Conservation (phyloP, 2,329 filamentous ascomycete species). For the Colletotrichum tropicicola region DNA sequence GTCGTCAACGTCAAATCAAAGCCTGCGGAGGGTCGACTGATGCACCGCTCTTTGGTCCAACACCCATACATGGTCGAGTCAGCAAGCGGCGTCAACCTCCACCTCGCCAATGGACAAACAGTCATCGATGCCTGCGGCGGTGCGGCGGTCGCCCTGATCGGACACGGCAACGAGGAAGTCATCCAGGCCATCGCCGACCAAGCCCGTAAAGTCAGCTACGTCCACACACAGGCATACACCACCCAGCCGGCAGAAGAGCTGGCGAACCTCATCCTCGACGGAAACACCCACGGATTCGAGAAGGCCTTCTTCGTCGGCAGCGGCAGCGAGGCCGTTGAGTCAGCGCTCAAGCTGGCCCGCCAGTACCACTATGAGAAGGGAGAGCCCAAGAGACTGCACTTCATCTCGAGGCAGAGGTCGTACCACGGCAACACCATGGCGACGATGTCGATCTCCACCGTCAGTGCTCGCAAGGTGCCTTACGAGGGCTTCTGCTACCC, state of each 20-base stretch:
- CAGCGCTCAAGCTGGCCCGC: conserved; percentile 55
- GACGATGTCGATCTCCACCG: conserved; percentile 48
- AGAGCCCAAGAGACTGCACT: conserved; percentile 45
- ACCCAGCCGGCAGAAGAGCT: conserved; percentile 54
- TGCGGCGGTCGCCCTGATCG: conserved; percentile 43
- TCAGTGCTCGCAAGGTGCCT: conserved; percentile 36
- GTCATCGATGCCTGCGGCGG: conserved; percentile 48
- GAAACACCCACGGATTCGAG: conserved; percentile 21
- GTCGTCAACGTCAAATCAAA: background rate
- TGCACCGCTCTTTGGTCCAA: conserved; percentile 44
- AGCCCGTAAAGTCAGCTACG: conserved; percentile 38
- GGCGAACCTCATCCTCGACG: conserved; percentile 33
- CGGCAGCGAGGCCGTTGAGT: conserved; percentile 50
- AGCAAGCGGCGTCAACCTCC: conserved; percentile 48
- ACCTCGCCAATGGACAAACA: conserved; percentile 41
- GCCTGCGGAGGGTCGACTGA: conserved; percentile 31
- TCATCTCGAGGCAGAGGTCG: conserved; percentile 53
- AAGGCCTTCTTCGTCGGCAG: conserved; percentile 33
- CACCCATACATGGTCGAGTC: conserved; percentile 47
- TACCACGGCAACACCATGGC: conserved; percentile 63
- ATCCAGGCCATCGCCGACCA: conserved; percentile 40
- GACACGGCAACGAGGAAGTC: conserved; percentile 40
- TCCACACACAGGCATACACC: conserved; percentile 41
- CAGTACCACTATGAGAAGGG: conserved; percentile 56
- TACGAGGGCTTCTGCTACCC: conserved; percentile 37